A percentile compares a stretch with the other conserved stretches of the same genome.
These are phyloP conservation scores for Monosporozyma siamensis DNA, from an alignment of 805 yeast species.

Conservation along the genomic window DNA sequence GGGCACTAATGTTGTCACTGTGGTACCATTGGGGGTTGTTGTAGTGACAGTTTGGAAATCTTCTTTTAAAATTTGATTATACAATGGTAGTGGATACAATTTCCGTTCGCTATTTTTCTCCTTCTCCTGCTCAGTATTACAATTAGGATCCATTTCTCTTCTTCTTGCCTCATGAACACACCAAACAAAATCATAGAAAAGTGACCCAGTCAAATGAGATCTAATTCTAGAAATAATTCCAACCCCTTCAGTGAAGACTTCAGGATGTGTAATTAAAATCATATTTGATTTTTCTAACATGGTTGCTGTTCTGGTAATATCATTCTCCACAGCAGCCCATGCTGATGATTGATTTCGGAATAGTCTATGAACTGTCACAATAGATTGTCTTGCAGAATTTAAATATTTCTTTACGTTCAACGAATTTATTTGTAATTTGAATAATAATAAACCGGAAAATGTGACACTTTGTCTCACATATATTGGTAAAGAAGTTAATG, in stretches of 20 bases:
- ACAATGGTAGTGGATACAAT: conserved; percentile 75
- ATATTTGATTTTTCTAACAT: conserved; percentile 82
- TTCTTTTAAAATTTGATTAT: conserved; percentile 82
- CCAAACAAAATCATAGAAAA: conserved; percentile 88
- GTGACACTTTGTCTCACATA: conserved; percentile 81
- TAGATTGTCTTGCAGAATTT: conserved; percentile 85
- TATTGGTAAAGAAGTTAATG: conserved; percentile 76
- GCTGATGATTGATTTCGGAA: conserved; percentile 82
- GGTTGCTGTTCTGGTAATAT: conserved; percentile 83
- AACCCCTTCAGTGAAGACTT: conserved; percentile 60
- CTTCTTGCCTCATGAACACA: conserved; percentile 90
- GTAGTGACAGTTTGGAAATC: conserved; percentile 78
- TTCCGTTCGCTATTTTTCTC: conserved; percentile 28
- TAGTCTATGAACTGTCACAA: conserved; percentile 84
- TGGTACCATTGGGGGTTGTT: conserved; percentile 88
- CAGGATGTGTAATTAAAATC: conserved; percentile 81
- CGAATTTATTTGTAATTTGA: conserved; percentile 74
- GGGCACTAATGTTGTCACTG: conserved; percentile 81
- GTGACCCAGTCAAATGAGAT: conserved; percentile 82
- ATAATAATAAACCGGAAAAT: conserved; percentile 66
- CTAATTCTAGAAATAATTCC: conserved; percentile 81
- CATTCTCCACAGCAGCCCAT: conserved; percentile 81
- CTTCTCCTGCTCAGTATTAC: conserved; percentile 27
- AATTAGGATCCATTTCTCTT: conserved; percentile 40
- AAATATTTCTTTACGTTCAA: conserved; percentile 55